A percentile compares a stretch with the other conserved stretches of the same genome.
Conservation (phyloP, 768 basidiomycete species). For the Coprinellus micaceus region DNA sequence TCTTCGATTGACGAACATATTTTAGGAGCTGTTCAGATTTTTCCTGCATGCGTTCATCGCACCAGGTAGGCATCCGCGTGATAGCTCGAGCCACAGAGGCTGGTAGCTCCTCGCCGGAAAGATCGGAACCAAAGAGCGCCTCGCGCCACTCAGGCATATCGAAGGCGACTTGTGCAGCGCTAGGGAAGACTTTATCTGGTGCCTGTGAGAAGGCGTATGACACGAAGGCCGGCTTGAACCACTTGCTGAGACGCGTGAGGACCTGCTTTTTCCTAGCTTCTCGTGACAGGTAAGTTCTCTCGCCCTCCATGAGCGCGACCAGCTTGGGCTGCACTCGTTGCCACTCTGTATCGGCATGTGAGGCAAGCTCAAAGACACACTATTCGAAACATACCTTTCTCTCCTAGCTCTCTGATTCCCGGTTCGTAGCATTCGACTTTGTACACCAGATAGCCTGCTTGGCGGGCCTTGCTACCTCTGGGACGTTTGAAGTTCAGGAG, state of each 20-base stretch:
- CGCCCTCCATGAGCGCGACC: neutral
- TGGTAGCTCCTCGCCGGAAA: neutral
- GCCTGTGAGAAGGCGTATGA: neutral
- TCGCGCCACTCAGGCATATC: neutral
- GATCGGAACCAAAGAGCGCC: neutral
- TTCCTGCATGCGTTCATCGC: neutral
- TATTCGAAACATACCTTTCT: neutral
- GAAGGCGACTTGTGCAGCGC: neutral
- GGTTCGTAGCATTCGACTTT: no score
- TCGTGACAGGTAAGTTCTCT: neutral
- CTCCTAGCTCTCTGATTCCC: neutral
- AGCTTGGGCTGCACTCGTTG: neutral
- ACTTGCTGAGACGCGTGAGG: neutral
- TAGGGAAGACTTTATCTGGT: neutral
- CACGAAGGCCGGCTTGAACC: neutral
- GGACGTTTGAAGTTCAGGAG: no score
- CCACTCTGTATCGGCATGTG: neutral
- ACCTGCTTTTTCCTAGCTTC: neutral
- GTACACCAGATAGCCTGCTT: no score
- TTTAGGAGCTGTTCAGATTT: neutral
- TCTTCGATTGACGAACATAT: neutral
- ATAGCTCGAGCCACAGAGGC: neutral
- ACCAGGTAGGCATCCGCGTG: neutral
- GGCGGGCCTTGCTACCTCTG: no score
- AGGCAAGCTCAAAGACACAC: neutral